phyloP scores from a whole-genome alignment of 768 basidiomycete species.

The Lanmaoa pseudosensibilis region DNA sequence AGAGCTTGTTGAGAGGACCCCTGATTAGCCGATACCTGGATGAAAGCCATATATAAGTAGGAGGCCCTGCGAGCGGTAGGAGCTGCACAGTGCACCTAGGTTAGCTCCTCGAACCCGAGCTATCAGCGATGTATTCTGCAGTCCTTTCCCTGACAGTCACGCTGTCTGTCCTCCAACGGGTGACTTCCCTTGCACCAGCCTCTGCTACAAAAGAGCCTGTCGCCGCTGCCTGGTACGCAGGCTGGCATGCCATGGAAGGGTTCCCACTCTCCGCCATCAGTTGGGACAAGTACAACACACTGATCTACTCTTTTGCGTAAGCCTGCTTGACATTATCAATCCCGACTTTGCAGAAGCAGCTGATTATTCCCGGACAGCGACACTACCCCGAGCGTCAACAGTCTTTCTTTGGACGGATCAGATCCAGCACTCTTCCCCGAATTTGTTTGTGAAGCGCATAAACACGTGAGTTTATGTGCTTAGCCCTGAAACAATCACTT shows the following conservation, averaged over 20 bases:
- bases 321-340: slow-evolving; percentile 12
- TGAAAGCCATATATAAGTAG: neutral
- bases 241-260: slow-evolving; percentile 53
- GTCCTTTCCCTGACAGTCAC: neutral
- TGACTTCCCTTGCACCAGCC: neutral
- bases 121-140: neutral
- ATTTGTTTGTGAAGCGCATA: slow-evolving; percentile 50
- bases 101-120: too few species aligned
- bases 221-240: slow-evolving; percentile 64
- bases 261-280: slow-evolving; percentile 56
- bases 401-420: slow-evolving; percentile 39
- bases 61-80: neutral
- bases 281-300: slow-evolving; percentile 70
- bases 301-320: slow-evolving; percentile 69
- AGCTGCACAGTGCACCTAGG: neutral
- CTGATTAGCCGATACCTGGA: neutral
- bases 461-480: slow-evolving; percentile 29
- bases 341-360: neutral
- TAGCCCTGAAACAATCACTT: neutral
- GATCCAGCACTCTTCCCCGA: slow-evolving; percentile 51
- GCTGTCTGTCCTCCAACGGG: neutral
- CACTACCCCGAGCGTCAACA: slow-evolving; percentile 35
- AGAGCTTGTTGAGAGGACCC: neutral
- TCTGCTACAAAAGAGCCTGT: slow-evolving; percentile 22
- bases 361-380: slow-evolving; percentile 20